phyloP scores from a whole-genome alignment of 345 rosid species.

The Gossypium mustelinum region DNA sequence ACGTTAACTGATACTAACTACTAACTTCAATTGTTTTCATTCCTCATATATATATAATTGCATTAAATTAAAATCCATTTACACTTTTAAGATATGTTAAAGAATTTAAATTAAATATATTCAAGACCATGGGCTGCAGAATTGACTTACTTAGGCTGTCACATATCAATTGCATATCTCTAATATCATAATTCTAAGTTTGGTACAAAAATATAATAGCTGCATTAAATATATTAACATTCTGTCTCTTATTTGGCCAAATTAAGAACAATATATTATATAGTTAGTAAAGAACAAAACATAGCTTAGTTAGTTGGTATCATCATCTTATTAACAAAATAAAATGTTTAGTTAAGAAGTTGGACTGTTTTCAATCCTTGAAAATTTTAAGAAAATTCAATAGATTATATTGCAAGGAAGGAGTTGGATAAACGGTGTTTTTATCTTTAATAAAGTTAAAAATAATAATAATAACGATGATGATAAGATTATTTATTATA shows the following conservation, averaged over 20 bases:
- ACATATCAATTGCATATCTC: neutral
- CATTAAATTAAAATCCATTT: no score
- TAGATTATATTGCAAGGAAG: no score
- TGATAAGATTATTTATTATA: no score
- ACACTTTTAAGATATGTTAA: no score
- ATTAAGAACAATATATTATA: neutral
- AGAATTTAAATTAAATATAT: no score
- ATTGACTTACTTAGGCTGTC: neutral
- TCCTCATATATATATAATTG: no score
- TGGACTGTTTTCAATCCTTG: neutral
- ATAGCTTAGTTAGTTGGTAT: neutral
- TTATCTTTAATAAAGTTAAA: accelerated
- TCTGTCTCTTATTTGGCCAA: neutral
- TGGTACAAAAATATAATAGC: neutral
- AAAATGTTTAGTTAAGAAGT: neutral
- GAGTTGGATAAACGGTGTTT: no score
- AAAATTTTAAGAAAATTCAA: no score
- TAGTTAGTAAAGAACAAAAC: neutral
- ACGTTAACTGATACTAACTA: no score
- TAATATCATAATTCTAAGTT: neutral
- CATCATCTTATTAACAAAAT: neutral
- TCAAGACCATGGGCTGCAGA: no score
- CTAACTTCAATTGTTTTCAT: no score
- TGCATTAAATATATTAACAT: neutral
- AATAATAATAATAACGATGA: no score